Evolutionary conservation across 495 filamentous ascomycete species (phyloP).

Genomic region (Acidomyces sp.): DNA sequence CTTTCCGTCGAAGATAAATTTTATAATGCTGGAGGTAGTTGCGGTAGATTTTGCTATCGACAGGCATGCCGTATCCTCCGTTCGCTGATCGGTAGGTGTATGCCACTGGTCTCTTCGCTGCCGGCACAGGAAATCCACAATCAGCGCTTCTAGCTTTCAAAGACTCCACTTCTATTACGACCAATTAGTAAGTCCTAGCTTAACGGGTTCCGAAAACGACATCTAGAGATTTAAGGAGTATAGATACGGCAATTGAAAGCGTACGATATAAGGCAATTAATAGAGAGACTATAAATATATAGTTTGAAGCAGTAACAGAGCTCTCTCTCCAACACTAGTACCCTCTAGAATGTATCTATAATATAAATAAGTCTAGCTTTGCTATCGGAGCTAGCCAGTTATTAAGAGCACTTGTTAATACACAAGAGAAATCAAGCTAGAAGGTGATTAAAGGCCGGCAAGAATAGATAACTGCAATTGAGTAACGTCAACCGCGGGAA

Average conservation of each 20-base stretch:
- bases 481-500: too few relatives aligned
- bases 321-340: not conserved
- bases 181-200: not conserved
- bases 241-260: not conserved
- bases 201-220: not conserved
- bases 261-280: not conserved
- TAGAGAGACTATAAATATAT: not conserved
- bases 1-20: too few relatives aligned
- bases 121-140: too few relatives aligned
- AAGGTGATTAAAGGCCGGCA: too few relatives aligned
- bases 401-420: too few relatives aligned
- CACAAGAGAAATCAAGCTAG: too few relatives aligned
- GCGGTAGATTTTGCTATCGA: too few relatives aligned
- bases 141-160: conserved; percentile 2
- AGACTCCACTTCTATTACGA: not conserved
- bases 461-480: too few relatives aligned
- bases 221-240: not conserved
- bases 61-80: too few relatives aligned
- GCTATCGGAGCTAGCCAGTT: not conserved
- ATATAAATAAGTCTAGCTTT: not conserved
- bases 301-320: conserved; percentile 1
- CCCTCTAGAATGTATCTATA: not conserved
- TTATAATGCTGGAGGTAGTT: too few relatives aligned
- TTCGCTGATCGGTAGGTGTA: too few relatives aligned
- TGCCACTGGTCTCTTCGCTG: too few relatives aligned